Evolutionary conservation across 2,329 filamentous ascomycete species (phyloP).

Genomic region (Aspergillus unguis): DNA sequence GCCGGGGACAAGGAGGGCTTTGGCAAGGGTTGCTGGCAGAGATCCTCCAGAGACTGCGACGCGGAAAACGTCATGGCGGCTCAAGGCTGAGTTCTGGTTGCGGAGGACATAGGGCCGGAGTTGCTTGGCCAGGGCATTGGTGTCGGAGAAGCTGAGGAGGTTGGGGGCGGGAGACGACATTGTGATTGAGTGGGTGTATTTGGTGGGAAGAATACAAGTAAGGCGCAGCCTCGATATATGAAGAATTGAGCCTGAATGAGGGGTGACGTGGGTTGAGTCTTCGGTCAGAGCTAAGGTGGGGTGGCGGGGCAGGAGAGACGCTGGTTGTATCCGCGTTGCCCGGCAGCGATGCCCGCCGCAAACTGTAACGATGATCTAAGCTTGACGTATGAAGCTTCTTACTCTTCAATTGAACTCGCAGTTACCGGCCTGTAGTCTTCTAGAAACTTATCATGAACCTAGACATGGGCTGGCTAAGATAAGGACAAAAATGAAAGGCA

Average conservation of each 20-base stretch:
- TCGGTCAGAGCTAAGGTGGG: slow-evolving; percentile 17
- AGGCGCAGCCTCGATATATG: no score
- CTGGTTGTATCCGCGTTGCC: slow-evolving; percentile 3
- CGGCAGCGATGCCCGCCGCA: slow-evolving; percentile 9
- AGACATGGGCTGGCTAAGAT: background rate
- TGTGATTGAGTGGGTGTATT: slow-evolving; percentile 11
- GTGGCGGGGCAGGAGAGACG: slow-evolving; percentile 16
- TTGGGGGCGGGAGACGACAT: slow-evolving; percentile 49
- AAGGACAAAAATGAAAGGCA: background rate
- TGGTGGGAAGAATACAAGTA: background rate
- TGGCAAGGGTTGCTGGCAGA: slow-evolving; percentile 80
- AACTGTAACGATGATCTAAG: slow-evolving; percentile 6
- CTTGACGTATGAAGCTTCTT: no score
- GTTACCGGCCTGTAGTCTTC: background rate
- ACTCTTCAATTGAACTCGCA: background rate
- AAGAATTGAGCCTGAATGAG: no score
- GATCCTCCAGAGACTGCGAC: slow-evolving; percentile 92
- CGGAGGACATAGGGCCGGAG: slow-evolving; percentile 80
- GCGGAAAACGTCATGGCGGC: slow-evolving; percentile 81
- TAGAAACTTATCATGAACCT: background rate
- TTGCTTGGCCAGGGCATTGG: slow-evolving; percentile 67
- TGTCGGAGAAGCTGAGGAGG: slow-evolving; percentile 75
- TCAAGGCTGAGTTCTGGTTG: slow-evolving; percentile 73
- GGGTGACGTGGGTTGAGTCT: background rate
- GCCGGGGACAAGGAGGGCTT: slow-evolving; percentile 67